Evolutionary conservation across 495 filamentous ascomycete genomes (phyloP).

Genomic region (Hypoxylon fuscum): DNA sequence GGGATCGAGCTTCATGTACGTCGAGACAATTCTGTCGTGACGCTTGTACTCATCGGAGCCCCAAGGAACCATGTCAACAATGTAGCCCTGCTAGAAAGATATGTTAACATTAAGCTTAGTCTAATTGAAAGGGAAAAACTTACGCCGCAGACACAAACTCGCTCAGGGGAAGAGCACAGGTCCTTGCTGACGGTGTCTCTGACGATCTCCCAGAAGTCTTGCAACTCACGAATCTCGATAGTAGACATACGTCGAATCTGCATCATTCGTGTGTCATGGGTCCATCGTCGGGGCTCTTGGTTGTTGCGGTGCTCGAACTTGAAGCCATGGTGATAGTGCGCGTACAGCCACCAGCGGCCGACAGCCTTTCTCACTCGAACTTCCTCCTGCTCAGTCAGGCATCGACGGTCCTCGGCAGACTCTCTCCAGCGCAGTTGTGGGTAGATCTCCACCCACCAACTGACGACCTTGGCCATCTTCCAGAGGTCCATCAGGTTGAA

Average conservation of each 20-base stretch:
- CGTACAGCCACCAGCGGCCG: constrained; percentile 73
- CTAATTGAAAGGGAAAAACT: constrained; percentile 14
- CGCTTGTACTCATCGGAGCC: constrained; percentile 37
- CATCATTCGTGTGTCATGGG: constrained; percentile 37
- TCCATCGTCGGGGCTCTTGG: constrained; percentile 23
- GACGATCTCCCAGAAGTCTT: constrained; percentile 45
- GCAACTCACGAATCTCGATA: constrained; percentile 46
- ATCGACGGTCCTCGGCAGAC: constrained; percentile 68
- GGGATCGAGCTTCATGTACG: constrained; percentile 50
- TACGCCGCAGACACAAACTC: constrained; percentile 38
- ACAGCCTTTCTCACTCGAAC: constrained; percentile 59
- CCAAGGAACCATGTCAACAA: constrained; percentile 49
- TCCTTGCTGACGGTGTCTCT: constrained; percentile 44
- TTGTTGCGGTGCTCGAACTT: constrained; percentile 8
- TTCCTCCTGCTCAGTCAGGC: constrained; percentile 65
- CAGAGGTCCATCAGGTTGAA: constrained; percentile 15
- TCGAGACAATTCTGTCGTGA: constrained; percentile 46
- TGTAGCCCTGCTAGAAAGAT: constrained; percentile 21
- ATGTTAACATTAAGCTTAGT: constrained; percentile 2
- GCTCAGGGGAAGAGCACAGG: constrained; percentile 48
- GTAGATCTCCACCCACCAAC: constrained; percentile 65
- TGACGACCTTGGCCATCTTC: constrained; percentile 33
- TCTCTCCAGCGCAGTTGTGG: constrained; percentile 73
- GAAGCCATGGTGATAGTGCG: constrained; percentile 47
- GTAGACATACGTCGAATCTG: constrained; percentile 48